Evolutionary conservation across 2,329 filamentous ascomycete genomes (phyloP), one percentile per base, ranked within the genome.

Genomic region (Scleromitrula shiraiana): DNA sequence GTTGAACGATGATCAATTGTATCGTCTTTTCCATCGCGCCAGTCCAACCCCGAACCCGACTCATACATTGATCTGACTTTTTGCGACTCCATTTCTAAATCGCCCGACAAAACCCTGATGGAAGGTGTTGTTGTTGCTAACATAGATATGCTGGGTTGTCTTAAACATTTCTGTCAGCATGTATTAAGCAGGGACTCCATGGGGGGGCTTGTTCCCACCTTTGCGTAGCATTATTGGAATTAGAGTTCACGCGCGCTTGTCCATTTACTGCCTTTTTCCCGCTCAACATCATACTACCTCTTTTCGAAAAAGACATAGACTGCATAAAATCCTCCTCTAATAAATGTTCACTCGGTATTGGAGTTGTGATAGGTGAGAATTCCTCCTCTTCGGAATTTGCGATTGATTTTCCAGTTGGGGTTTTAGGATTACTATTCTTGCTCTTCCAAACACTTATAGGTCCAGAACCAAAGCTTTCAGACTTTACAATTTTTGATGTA

Each of bases 261-360:
- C 46, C 50, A 52, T 59, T 56, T 2, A 57, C 51, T 22, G 53
- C 59, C 41, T 62, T 64, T 60, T 73, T 73, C 45, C 70, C 72
- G 53, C 74, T 71, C 60, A 81, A 71, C 71, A 83, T 77, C 58
- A 83, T 68, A 64, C 78, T 82, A 55, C 79, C 79, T 56, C 79
- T 71, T 53, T 80, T 79, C 49, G 78, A 81, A 60, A 83, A 83
- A 55, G 72, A 72, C 55, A 83, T 64, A 48, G 70, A 68, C 54
- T 67, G 70, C 59, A 82, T 64, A 60, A 77, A 75, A 57, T 74
- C 75, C 67, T 80, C 75, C 53, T 78, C 77, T 54, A 80, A 66
- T 47, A 82, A 67, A 58, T 65, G 70, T 49, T 76, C 74, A 46
- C 72, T 74, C 36, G 78, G 77, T 58, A 82, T 80, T 50, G 66